Conservation (phyloP, 176 grass and related monocot species). For the Rhynchospora tenuis region DNA sequence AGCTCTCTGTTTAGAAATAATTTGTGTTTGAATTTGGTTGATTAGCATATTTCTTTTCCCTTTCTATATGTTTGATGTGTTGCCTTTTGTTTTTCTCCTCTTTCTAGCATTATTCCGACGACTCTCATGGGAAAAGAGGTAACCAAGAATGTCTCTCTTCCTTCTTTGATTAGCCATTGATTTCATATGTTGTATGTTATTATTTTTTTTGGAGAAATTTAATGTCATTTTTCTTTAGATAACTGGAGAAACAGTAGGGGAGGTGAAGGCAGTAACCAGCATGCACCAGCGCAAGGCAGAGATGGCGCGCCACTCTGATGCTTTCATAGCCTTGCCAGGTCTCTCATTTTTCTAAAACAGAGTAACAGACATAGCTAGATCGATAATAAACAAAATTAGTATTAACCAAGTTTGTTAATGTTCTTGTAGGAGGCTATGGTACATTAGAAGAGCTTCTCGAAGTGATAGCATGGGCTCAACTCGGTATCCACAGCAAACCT, state of each 20-base stretch:
- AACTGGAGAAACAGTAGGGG: slow-evolving; percentile 78
- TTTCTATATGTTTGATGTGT: neutral
- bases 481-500: slow-evolving; percentile 94
- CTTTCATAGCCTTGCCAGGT: slow-evolving; percentile 94
- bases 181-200: neutral
- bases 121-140: slow-evolving; percentile 93
- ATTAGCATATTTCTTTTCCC: neutral
- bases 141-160: neutral
- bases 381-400: neutral
- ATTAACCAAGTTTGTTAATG: neutral
- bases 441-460: slow-evolving; percentile 93
- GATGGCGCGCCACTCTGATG: slow-evolving; percentile 79
- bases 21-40: neutral
- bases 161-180: neutral
- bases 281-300: slow-evolving; percentile 99
- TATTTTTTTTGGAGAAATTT: neutral
- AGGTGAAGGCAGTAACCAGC: slow-evolving; percentile 63
- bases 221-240: slow-evolving; percentile 26
- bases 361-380: neutral
- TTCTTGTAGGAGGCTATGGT: slow-evolving; percentile 68
- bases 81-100: neutral
- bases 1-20: neutral
- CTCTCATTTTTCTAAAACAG: neutral
- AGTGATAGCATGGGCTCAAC: slow-evolving; percentile 94
- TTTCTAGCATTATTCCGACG: slow-evolving; percentile 58